Percentiles rank a stretch among this genome's conserved stretches.
Conservation (phyloP, 2,329 filamentous ascomycete genomes). For the Cladophialophora psammophila region DNA sequence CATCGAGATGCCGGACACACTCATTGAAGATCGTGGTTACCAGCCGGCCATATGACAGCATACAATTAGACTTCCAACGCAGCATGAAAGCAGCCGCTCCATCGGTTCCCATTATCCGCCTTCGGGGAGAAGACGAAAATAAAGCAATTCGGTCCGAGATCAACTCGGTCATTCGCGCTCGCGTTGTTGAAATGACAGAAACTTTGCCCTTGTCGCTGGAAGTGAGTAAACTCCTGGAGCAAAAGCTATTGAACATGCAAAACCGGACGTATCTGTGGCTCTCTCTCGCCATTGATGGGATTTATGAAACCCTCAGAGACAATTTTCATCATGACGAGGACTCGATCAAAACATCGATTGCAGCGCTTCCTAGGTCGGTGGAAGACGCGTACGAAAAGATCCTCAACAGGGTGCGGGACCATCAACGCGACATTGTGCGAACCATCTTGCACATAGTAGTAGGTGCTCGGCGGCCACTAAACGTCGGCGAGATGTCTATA, state of each 20-base stretch:
- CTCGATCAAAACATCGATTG: constrained; percentile 30
- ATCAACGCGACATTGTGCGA: constrained; percentile 20
- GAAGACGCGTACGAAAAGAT: constrained; percentile 45
- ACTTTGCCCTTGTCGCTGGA: constrained; percentile 9
- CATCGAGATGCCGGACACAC: background rate
- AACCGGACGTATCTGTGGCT: constrained; percentile 46
- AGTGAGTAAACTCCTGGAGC: constrained; percentile 23
- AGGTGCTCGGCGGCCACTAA: constrained; percentile 41
- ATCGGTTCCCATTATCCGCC: constrained; percentile 29
- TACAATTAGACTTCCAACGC: constrained; percentile 37
- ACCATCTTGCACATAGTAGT: constrained; percentile 42
- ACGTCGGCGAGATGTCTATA: constrained; percentile 40
- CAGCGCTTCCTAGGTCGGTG: constrained; percentile 38
- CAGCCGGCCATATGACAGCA: constrained; percentile 44
- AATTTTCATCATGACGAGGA: constrained; percentile 28
- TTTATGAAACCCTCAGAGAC: constrained; percentile 27
- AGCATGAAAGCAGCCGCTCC: background rate
- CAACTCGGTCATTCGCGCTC: constrained; percentile 34
- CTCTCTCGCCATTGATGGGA: constrained; percentile 38
- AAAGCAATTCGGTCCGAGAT: constrained; percentile 39
- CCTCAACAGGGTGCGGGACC: constrained; percentile 23
- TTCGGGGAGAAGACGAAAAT: constrained; percentile 38
- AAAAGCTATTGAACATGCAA: constrained; percentile 37
- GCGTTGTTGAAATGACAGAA: constrained; percentile 30
- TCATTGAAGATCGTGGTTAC: constrained; percentile 42